Evolutionary conservation across 768 basidiomycete species (phyloP), one percentile per base, ranked within the genome.

Genomic region (Pleurotus pulmonarius): DNA sequence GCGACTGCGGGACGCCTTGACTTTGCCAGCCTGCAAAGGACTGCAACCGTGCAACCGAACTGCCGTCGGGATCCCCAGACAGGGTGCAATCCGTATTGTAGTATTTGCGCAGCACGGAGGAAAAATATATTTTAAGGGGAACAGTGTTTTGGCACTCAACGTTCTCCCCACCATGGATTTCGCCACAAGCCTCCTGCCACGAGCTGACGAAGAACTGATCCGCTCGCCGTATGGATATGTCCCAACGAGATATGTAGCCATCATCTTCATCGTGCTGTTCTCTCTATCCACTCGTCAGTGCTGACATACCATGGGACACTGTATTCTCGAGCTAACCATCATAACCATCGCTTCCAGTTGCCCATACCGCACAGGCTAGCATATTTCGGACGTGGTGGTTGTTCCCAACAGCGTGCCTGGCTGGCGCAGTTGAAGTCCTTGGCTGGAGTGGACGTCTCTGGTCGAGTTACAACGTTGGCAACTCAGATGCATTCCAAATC

Each of bases 371-470:
- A 15, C 72, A 78, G 55, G 68, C 71, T 1, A 22, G 65, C 1
- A 60, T 57, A 40, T 73, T 59, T 58, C 69, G 72, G 12, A 56
- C 72, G 16, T 78, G 76, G 73, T 79, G 71, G 68, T 58, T 78
- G 9, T 15, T 75, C n/a, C 72, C 72, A 5, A 75, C 77, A 1
- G 67, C 66, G 1, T 61, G 70, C 4, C 52, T 75, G 1, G 66
- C 72, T 15, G 76, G 73, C 5, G 4, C 69, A 3, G 60, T 70
- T 6, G 80, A 81, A 60, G 61, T 74, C 15, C 56, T 74, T 1
- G 79, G 79, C 7, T 81, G 79, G 79, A 59, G 61, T 6, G 78
- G 67, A 0, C 65, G 78, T 12, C 55, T 74, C 5, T 79, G 74
- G 78, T 73, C 69, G 16, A 67, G 64, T 53, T 46, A 58, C 24